phyloP scores from a whole-genome alignment of 805 yeast species.

The Lachancea thermotolerans region DNA sequence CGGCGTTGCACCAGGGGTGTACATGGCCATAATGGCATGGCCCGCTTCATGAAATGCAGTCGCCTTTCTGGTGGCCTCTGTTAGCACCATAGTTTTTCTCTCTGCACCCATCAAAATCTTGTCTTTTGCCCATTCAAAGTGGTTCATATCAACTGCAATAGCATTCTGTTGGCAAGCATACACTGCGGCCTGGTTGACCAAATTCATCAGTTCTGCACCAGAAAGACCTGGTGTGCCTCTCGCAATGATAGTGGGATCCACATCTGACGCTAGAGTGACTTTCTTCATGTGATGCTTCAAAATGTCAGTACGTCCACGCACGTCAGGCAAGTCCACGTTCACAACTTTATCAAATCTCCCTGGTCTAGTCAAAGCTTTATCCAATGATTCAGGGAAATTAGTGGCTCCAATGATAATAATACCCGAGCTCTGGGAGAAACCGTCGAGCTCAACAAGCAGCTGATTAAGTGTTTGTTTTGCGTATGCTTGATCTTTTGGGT shows the following conservation, averaged over 20 bases:
- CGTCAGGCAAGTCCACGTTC: slow-evolving; percentile 93
- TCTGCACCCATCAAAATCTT: slow-evolving; percentile 98
- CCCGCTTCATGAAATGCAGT: slow-evolving; percentile 99
- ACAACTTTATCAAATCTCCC: slow-evolving; percentile 97
- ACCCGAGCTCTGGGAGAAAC: slow-evolving; percentile 86
- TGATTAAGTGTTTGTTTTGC: slow-evolving; percentile 97
- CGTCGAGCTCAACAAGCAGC: slow-evolving; percentile 91
- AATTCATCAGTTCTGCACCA: slow-evolving; percentile 95
- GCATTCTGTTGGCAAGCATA: slow-evolving; percentile 93
- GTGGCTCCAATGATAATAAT: slow-evolving; percentile 97
- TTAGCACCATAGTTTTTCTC: slow-evolving; percentile 93
- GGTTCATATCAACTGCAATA: slow-evolving; percentile 79
- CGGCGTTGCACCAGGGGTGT: slow-evolving; percentile 89
- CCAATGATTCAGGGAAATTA: slow-evolving; percentile 94
- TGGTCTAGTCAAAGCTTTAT: slow-evolving; percentile 95
- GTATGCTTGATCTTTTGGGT: slow-evolving; percentile 96
- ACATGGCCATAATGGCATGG: slow-evolving; percentile 97
- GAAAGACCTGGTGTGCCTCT: slow-evolving; percentile 96
- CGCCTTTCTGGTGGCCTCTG: slow-evolving; percentile 87
- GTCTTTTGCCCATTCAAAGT: slow-evolving; percentile 99
- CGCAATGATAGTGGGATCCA: slow-evolving; percentile 85
- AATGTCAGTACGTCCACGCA: slow-evolving; percentile 92
- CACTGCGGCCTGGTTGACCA: slow-evolving; percentile 97
- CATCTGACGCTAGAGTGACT: slow-evolving; percentile 76
- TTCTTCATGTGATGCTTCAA: slow-evolving; percentile 86